A percentile compares a stretch with the other conserved stretches of the same genome.
Evolutionary conservation across 495 filamentous ascomycete genomes (phyloP).

Genomic region (Penicillium cosmopolitanum): DNA sequence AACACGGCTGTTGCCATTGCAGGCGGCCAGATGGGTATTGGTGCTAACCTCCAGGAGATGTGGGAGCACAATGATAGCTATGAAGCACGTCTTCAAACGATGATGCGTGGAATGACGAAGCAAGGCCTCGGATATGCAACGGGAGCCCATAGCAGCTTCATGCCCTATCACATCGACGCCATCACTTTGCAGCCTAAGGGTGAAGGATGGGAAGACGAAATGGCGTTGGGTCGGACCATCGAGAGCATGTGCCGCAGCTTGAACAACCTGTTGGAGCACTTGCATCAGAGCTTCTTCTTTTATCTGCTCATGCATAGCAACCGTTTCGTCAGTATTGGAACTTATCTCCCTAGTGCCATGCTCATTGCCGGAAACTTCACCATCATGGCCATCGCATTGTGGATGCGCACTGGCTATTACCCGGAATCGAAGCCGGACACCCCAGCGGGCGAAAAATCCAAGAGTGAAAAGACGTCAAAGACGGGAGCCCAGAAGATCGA

Average conservation of each 20-base stretch:
- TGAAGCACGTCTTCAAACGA: constrained; percentile 79
- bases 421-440: constrained; percentile 25
- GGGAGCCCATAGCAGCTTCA: constrained; percentile 91
- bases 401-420: constrained; percentile 77
- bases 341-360: constrained; percentile 97
- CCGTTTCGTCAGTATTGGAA: constrained; percentile 96
- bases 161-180: constrained; percentile 97
- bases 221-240: constrained; percentile 85
- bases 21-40: constrained; percentile 89
- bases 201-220: constrained; percentile 95
- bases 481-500: constrained; percentile 21
- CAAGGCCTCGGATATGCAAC: constrained; percentile 89
- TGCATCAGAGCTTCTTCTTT: constrained; percentile 99
- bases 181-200: constrained; percentile 90
- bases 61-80: constrained; percentile 83
- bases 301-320: constrained; percentile 90
- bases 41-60: constrained; percentile 81
- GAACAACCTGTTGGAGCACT: constrained; percentile 94
- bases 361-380: constrained; percentile 91
- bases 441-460: constrained; percentile 19
- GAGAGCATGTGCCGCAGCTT: constrained; percentile 89
- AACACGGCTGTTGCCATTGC: constrained; percentile 92
- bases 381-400: constrained; percentile 90
- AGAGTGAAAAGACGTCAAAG: constrained; percentile 29
- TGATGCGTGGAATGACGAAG: constrained; percentile 90